Percentiles rank a stretch among this genome's conserved stretches.
These are phyloP conservation scores for Hyaloscypha finlandica DNA, from an alignment of 495 filamentous ascomycete genomes.

Conservation along the genomic window DNA sequence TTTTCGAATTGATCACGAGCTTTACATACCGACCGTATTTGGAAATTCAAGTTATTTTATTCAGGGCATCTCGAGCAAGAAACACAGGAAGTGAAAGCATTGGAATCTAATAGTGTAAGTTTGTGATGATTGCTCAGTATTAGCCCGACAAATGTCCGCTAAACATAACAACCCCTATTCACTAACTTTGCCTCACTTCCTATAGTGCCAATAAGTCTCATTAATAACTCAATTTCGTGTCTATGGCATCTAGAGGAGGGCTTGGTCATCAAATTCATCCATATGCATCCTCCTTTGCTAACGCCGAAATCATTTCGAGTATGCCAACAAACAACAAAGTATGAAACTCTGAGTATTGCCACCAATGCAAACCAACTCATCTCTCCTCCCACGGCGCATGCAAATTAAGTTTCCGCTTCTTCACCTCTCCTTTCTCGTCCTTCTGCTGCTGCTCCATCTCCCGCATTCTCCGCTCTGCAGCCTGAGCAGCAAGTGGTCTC, in stretches of 20 bases:
- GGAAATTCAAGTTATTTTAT: too few species aligned
- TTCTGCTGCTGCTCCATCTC: conserved; percentile 7
- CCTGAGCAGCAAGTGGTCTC: conserved; percentile 11
- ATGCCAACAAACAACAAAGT: background rate
- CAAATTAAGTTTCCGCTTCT: conserved; percentile 6
- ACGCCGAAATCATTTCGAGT: background rate
- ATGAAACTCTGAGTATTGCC: background rate
- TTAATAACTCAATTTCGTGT: background rate
- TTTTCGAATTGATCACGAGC: too few species aligned
- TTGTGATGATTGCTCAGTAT: too few species aligned
- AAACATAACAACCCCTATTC: background rate
- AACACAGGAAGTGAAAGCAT: too few species aligned
- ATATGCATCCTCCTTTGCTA: background rate
- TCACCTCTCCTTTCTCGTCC: background rate
- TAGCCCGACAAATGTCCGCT: background rate
- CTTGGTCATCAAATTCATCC: background rate
- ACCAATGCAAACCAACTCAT: conserved; percentile 33
- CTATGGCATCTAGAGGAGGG: background rate
- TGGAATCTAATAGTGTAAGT: too few species aligned
- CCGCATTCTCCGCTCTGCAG: conserved; percentile 16
- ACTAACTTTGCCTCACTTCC: background rate
- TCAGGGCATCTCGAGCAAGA: too few species aligned
- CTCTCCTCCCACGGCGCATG: conserved; percentile 17
- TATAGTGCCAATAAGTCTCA: background rate
- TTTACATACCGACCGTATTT: too few species aligned